phyloP scores from a whole-genome alignment of 129 eudicot genomes.

The Chrysanthemum makinoi region DNA sequence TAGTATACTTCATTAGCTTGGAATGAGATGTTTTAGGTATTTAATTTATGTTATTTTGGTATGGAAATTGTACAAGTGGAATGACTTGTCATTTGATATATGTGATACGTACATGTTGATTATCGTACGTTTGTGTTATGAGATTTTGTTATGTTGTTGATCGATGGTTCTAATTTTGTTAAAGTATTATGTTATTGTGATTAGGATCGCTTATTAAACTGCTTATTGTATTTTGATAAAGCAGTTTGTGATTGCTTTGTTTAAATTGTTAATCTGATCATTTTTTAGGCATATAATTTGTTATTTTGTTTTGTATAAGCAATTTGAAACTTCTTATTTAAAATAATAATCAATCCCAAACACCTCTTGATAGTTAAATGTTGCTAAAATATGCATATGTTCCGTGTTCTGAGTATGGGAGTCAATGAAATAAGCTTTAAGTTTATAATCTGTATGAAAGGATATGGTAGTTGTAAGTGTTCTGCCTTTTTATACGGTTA shows the following conservation, averaged over 20 bases:
- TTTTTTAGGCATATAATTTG: no score
- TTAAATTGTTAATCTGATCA: no score
- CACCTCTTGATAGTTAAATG: background rate
- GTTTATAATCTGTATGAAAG: background rate
- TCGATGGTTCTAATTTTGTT: conserved; percentile 10
- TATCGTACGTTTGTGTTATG: conserved; percentile 11
- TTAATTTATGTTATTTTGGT: conserved; percentile 4
- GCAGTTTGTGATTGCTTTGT: no score
- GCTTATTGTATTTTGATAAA: no score
- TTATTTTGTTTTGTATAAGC: no score
- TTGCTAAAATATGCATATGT: background rate
- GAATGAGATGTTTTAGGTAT: conserved; percentile 13
- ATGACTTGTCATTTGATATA: no score
- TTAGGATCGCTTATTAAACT: no score
- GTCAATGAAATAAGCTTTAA: background rate
- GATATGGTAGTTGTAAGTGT: background rate
- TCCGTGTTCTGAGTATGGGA: conserved; percentile 1
- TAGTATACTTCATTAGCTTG: background rate
- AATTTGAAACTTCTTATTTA: background rate
- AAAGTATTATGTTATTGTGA: no score
- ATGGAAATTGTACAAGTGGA: no score
- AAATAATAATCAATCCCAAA: background rate
- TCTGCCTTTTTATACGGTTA: no score
- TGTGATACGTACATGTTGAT: background rate
- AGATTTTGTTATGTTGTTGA: conserved; percentile 18